These are phyloP conservation scores for Phytophthora lateralis DNA, from an alignment of 352 stramenopile genomes.

Conservation along the genomic window DNA sequence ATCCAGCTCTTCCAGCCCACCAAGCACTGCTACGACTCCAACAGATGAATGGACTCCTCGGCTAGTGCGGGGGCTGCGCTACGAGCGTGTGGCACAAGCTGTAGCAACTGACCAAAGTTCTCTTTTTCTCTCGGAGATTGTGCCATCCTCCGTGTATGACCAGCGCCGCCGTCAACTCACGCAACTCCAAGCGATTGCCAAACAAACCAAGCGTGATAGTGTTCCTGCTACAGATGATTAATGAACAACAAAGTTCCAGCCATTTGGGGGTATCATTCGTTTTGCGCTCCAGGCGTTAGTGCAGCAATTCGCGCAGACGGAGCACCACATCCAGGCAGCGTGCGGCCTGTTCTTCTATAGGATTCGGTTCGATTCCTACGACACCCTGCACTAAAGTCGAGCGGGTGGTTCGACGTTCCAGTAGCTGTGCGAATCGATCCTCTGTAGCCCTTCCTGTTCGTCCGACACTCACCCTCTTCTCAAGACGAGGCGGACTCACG, in stretches of 20 bases:
- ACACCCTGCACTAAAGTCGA: slow-evolving; percentile 2
- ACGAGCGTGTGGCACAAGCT: slow-evolving; percentile 53
- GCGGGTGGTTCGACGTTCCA: slow-evolving; percentile 20
- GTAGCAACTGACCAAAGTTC: slow-evolving; percentile 66
- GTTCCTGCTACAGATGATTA: slow-evolving; percentile 5
- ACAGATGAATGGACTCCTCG: slow-evolving; percentile 51
- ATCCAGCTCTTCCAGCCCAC: background rate
- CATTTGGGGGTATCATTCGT: background rate
- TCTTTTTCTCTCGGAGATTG: slow-evolving; percentile 57
- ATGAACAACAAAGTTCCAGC: background rate
- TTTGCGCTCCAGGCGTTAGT: slow-evolving; percentile 1
- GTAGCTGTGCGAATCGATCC: slow-evolving; percentile 17
- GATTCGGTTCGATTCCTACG: slow-evolving; percentile 4
- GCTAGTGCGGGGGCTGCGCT: slow-evolving; percentile 49
- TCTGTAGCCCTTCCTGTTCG: slow-evolving; percentile 12
- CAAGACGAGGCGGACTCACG: background rate
- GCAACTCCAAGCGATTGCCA: slow-evolving; percentile 44
- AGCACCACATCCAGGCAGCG: slow-evolving; percentile 35
- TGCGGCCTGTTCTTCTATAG: slow-evolving; percentile 21
- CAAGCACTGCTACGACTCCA: slow-evolving; percentile 1
- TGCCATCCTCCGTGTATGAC: slow-evolving; percentile 41
- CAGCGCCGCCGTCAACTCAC: slow-evolving; percentile 53
- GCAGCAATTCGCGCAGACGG: slow-evolving; percentile 25
- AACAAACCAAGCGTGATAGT: slow-evolving; percentile 25
- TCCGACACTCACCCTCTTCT: slow-evolving; percentile 5